Evolutionary conservation across 208 protist species (phyloP), one percentile per base, ranked within the genome.

Genomic region (Herpetomonas tarakana): DNA sequence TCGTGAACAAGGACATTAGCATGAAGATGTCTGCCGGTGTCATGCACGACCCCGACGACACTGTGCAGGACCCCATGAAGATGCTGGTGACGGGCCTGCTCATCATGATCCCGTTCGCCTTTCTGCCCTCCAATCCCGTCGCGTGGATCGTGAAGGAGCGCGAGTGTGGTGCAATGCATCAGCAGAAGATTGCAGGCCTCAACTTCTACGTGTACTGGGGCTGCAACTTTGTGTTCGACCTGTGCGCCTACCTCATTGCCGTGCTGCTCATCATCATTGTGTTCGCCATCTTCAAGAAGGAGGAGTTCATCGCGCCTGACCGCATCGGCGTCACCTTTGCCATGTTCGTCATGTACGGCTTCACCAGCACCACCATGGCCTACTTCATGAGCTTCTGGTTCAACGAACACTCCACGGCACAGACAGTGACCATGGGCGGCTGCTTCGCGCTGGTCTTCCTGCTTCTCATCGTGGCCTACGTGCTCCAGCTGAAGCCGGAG

Each of bases 91-190:
- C 72, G 18, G 47, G 63, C 35, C 62, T 82, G 19, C 46, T 86
- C 24, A 62, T 86, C 18, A 77, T 85, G 68, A 78, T 86, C 30
- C 82, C 82, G 22, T 83, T 89, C 53, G 62, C 75, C n/a, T 81
- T 85, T 52, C 62, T 89, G 26, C 78, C 82, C 9, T 79, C 82
- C 19, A 85, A 68, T 6, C 83, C 63, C 57, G 64, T 86, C 2
- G 63, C 60, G 21, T 83, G 67, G 60, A 52, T 86, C 9, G 76
- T 86, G 30, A 79, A 72, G 65, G 80, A 86, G 61, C 75, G 76
- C 12, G 69, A 80, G 52, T 72, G 56, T 53, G 74, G 70, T 30
- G 56, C 76, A 14, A 58, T 59, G 41, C 80, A 86, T 45, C 58
- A 79, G 30, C 80, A 86, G 68, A 71, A 53, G 19, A 29, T 86